Base-by-base conservation (phyloP, 2,329 filamentous ascomycete genomes). In the Stachybotrys elegans region DNA sequence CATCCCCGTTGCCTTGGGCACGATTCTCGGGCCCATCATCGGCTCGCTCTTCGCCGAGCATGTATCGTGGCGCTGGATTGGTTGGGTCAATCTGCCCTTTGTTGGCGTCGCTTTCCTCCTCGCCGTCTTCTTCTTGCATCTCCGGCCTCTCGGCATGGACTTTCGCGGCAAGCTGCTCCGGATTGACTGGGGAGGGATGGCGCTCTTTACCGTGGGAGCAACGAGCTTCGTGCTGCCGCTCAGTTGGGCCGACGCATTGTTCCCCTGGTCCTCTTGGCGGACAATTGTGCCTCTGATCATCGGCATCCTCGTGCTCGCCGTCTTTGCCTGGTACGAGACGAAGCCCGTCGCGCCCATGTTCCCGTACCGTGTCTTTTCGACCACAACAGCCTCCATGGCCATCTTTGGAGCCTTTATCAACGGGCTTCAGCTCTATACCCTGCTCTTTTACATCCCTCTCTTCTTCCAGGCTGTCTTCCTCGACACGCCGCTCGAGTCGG, bases 121-220 rank as follows among this genome's bases (percentile, higher is more conserved):
- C 39, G 39, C 51, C 3, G 42, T 55, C 38, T 49, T 58, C 45
- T 60, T 56, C 49, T 47, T 60, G 19, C 22, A 35, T 5, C 43
- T 53, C 11, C 35, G 42, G 17, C 38, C 51, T 7, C 23, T 51
- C 7, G 25, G 31, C 20, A 16, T 39, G 8, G 22, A 17, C 36
- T 36, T 57, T 4, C 4, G 3, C 6, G 4, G 17, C 2, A 51
- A 51, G 6, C 23, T 63, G n/a, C 31, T 36, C 17, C 51, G 52
- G 3, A 73, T 67, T 4, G 63, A 66, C 45, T 62, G 59, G 61
- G 40, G 48, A 6, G 63, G 57, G 13, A 60, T 62, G 49, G 17
- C 42, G 5, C 35, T 62, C 2, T 56, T 61, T 34, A 42, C 48
- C 4, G 21, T 52, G 3, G 61, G 60, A 9, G 45, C 45, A 35